Conservation (phyloP, 345 rosid species). For the Populus davidiana region DNA sequence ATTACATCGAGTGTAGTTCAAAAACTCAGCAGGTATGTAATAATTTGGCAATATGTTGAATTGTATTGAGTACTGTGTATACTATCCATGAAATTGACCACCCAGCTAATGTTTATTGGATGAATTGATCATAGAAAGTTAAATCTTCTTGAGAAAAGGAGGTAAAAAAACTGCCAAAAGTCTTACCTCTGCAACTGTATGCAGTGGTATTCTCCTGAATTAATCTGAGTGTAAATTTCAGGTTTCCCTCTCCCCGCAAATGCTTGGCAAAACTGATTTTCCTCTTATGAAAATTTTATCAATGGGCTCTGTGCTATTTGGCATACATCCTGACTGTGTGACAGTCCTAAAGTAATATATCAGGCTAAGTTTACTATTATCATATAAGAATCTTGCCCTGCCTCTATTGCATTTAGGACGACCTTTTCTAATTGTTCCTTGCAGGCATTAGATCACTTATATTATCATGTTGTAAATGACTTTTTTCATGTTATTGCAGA, state of each 20-base stretch:
- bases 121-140: background rate
- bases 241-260: background rate
- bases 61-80: background rate
- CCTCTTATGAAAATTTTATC: conserved; percentile 3
- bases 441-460: background rate
- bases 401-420: background rate
- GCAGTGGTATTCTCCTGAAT: background rate
- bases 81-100: background rate
- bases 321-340: background rate
- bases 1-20: conserved; percentile 95
- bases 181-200: background rate
- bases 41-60: conserved; percentile 10
- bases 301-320: background rate
- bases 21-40: conserved; percentile 89
- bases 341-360: background rate
- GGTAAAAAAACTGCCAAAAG: background rate
- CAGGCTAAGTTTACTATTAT: background rate
- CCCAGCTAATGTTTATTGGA: background rate
- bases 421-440: background rate
- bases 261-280: conserved; percentile 7
- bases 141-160: background rate
- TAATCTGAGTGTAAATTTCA: background rate
- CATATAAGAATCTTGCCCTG: background rate
- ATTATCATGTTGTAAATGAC: background rate
- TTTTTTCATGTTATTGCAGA: conserved; percentile 42